Base-by-base conservation (phyloP, 768 basidiomycete genomes). In the Serendipita vermifera region DNA sequence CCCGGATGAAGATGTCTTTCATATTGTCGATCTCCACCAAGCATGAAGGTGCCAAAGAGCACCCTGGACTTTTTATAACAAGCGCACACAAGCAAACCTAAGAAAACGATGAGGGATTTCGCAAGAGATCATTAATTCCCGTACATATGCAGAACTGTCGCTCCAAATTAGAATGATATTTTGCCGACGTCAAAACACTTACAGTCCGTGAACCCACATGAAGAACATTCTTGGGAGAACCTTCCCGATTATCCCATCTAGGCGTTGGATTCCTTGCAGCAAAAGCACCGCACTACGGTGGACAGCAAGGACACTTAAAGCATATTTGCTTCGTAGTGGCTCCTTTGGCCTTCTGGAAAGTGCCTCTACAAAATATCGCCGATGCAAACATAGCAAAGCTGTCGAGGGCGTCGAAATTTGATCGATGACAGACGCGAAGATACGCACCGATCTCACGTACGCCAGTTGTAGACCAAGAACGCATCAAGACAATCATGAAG, bases 251-350 rank as follows among this genome's bases (percentile, higher is more conserved):
- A 51, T 9, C 9, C 46, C 27, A 29, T 51, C 29, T 29, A 51
- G 27, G n/a, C 46, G 46, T 51, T 51, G 46, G 29, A 51, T 51
- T 5, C 46, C 46, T n/a, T 51, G 46, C 46, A 51, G 27, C 46
- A 51, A n/a, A 9, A 51, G 32, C n/a, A 51, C 46, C 7, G 57
- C 46, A 36, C 59, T 59, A 15, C 57, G 57, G 35, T 59, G 85
- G 11, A 81, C 82, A 9, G 84, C 84, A 3, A 85, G 71, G 11
- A 82, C 81, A 1, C 83, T 85, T 5, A 82, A 81, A 20, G 83
- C 81, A 63, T 78, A 80, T 46, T 71, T 72, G 67, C 84, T 81
- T 51, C 72, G 70, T 48, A 83, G 70, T 58, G 79, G 77, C 62
- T 83, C 81, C 0, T 74, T 64, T 6, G 71, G 68, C 17, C 69